These are phyloP conservation scores for Diospyros lotus DNA, from an alignment of 148 eudicot genomes.

Conservation along the genomic window DNA sequence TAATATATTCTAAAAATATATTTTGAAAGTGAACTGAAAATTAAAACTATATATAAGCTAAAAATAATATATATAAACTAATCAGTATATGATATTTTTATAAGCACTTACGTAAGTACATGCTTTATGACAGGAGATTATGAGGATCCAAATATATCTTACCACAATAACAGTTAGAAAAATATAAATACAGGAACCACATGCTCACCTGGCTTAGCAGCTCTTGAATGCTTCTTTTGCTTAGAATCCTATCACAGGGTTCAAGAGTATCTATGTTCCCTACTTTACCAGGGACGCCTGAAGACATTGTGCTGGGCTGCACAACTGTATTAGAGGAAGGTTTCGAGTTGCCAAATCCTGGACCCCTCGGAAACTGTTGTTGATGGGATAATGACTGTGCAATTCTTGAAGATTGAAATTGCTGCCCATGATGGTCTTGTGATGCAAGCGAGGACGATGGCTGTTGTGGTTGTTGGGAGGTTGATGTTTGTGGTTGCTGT, in stretches of 20 bases:
- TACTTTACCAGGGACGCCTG: constrained; percentile 28
- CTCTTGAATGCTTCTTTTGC: constrained; percentile 91
- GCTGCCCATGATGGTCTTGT: constrained; percentile 55
- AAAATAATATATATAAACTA: too few relatives aligned
- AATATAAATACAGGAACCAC: background rate
- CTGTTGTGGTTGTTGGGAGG: constrained; percentile 41
- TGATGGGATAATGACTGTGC: constrained; percentile 50
- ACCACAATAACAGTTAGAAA: background rate
- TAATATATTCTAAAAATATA: too few relatives aligned
- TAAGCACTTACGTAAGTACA: too few relatives aligned
- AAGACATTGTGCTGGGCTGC: constrained; percentile 32
- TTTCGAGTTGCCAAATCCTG: constrained; percentile 53
- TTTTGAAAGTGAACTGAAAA: too few relatives aligned
- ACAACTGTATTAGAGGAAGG: constrained; percentile 32
- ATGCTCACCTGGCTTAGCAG: constrained; percentile 66
- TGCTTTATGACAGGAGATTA: background rate
- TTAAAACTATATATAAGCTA: too few relatives aligned
- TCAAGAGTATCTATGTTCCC: constrained; percentile 44
- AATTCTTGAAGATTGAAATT: constrained; percentile 45
- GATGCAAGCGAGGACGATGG: constrained; percentile 41
- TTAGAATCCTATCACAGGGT: constrained; percentile 54
- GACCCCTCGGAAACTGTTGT: constrained; percentile 48
- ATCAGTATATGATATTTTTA: too few relatives aligned
- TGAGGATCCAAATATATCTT: background rate
- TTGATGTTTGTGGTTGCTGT: constrained; percentile 47